phyloP scores from a whole-genome alignment of 106 monocot species.

The Acorus gramineus region DNA sequence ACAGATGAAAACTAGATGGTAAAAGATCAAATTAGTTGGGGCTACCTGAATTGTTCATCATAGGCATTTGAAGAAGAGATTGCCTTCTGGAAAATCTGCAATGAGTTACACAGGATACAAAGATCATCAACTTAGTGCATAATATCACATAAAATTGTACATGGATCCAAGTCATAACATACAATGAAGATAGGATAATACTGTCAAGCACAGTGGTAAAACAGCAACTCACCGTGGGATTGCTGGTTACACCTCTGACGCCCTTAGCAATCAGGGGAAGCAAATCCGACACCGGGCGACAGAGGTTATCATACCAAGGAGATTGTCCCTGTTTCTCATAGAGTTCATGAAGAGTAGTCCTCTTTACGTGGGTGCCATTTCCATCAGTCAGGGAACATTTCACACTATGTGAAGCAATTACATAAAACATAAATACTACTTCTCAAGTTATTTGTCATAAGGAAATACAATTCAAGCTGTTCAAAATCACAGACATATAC shows the following conservation, averaged over 20 bases:
- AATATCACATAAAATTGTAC: too few species aligned
- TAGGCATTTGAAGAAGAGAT: slow-evolving; percentile 89
- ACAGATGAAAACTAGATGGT: too few species aligned
- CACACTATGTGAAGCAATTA: slow-evolving; percentile 23
- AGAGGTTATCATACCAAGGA: slow-evolving; percentile 96
- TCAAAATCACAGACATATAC: background rate
- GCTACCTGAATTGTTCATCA: slow-evolving; percentile 88
- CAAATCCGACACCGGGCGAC: slow-evolving; percentile 83
- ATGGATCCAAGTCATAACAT: background rate
- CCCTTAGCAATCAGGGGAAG: slow-evolving; percentile 72
- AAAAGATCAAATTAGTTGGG: background rate
- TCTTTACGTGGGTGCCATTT: slow-evolving; percentile 56
- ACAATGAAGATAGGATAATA: background rate
- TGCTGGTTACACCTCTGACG: slow-evolving; percentile 93
- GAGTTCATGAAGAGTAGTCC: slow-evolving; percentile 70
- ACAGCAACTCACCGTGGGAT: slow-evolving; percentile 55
- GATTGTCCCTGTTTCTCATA: slow-evolving; percentile 87
- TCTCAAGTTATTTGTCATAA: background rate
- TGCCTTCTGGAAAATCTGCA: slow-evolving; percentile 93
- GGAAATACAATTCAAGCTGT: background rate
- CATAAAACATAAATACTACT: background rate
- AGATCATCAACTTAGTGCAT: background rate
- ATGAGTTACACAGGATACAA: background rate
- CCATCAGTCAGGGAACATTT: slow-evolving; percentile 45
- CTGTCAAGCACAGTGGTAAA: background rate